Evolutionary conservation across 768 basidiomycete genomes (phyloP).

Genomic region (Kwoniella europaea): DNA sequence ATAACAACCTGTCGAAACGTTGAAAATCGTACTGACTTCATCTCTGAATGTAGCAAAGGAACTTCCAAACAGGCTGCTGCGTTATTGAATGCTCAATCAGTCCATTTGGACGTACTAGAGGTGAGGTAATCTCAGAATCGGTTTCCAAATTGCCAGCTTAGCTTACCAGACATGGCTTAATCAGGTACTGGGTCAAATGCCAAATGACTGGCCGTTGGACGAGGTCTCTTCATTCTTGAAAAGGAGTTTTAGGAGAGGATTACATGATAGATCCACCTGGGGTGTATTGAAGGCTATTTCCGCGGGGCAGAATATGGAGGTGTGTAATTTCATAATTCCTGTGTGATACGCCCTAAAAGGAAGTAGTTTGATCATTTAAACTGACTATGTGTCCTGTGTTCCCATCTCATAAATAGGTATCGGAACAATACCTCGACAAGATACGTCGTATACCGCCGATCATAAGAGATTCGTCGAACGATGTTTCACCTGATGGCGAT

Average conservation of each 20-base stretch:
- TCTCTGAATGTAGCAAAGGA: constrained; percentile 60
- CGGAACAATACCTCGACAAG: constrained; percentile 45
- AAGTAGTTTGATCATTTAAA: too few species aligned
- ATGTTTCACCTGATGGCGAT: neutral
- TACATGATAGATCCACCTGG: constrained; percentile 64
- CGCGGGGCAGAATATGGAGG: constrained; percentile 78
- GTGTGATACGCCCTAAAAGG: neutral
- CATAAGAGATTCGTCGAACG: neutral
- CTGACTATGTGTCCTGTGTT: too few species aligned
- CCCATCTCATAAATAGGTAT: constrained; percentile 1
- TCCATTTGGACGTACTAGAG: constrained; percentile 75
- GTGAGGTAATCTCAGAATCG: constrained; percentile 60
- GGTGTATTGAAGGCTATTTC: constrained; percentile 73
- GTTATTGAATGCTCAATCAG: constrained; percentile 78
- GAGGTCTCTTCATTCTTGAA: constrained; percentile 76
- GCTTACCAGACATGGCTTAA: neutral
- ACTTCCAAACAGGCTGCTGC: constrained; percentile 68
- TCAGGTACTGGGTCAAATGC: constrained; percentile 66
- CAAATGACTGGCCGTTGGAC: constrained; percentile 75
- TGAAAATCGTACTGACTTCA: too few species aligned
- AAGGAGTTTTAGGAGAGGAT: constrained; percentile 74
- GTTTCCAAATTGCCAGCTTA: neutral
- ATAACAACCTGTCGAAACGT: too few species aligned
- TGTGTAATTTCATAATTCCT: constrained; percentile 42
- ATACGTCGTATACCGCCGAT: constrained; percentile 40